Base-by-base conservation (phyloP, 2,329 filamentous ascomycete genomes). In the Alternaria longipes region DNA sequence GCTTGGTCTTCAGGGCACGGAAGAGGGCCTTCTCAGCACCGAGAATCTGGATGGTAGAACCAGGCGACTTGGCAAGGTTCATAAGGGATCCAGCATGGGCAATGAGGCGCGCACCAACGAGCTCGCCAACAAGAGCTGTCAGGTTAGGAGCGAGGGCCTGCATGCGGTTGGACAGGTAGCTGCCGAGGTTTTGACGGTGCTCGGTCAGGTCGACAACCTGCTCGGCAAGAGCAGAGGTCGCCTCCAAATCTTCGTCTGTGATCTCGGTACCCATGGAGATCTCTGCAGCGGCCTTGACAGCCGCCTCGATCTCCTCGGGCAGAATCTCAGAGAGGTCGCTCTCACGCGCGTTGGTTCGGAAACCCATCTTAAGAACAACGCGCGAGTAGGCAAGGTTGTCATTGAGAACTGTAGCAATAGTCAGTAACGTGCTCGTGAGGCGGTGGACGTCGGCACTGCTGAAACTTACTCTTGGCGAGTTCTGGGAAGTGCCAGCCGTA, bases 401-500 rank as follows among this genome's bases (percentile, higher is more conserved):
- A 63, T 78, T 79, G 76, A 98, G 54, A 36, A 60, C 46, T 50
- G 50, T 6, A 6, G 34, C 16, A 3, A 18, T 28, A 1, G 36
- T 52, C 22, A 40, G 2, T 11, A 20, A 52, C 12, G 3, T 1
- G 3, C 12, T 1, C 7, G 40, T 16, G 24, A 11, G 20, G 16
- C 2, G 22, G 11, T n/a, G 22, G 20, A 20, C 9, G 46, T 34
- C 30, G 26, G 4, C 0, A 18, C 4, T 6, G 97, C 20, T 5
- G 9, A 6, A 18, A 38, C 46, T 36, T 50, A 50, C 46, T 97
- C 83, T 94, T 94, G 76, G 92, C 94, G 86, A 99, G 89, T 84
- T 99, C 95, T 41, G 95, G 95, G 85, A 98, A 99, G 82, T 98
- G 95, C 95, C 95, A 99, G 75, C 95, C 95, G 79, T 99, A 99